Conservation (phyloP, 2,329 filamentous ascomycete species). For the Fusarium abutilonis region DNA sequence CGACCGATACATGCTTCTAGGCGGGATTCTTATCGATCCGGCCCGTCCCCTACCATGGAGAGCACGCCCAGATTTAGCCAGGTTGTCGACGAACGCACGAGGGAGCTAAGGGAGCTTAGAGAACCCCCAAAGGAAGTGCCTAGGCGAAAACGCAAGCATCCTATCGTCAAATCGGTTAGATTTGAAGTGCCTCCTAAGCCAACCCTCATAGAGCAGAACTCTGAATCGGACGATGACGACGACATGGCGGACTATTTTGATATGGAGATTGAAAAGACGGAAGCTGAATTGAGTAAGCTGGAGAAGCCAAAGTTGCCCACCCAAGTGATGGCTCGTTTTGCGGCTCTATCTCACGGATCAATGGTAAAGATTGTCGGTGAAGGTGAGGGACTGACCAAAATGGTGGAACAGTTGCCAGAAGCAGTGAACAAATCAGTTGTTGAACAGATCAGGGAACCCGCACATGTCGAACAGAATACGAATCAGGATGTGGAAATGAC, state of each 20-base stretch:
- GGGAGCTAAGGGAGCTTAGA: slow-evolving; percentile 22
- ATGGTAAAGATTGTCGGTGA: slow-evolving; percentile 60
- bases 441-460: slow-evolving; percentile 10
- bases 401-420: slow-evolving; percentile 56
- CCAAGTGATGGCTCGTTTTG: slow-evolving; percentile 58
- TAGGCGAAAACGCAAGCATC: slow-evolving; percentile 44
- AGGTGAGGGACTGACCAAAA: slow-evolving; percentile 54
- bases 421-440: slow-evolving; percentile 16
- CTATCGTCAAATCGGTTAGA: slow-evolving; percentile 48
- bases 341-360: slow-evolving; percentile 59
- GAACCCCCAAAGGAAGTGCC: slow-evolving; percentile 26
- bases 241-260: slow-evolving; percentile 67
- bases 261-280: slow-evolving; percentile 62
- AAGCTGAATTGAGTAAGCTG: slow-evolving; percentile 60
- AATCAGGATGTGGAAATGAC: slow-evolving; percentile 35
- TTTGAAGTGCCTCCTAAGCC: slow-evolving; percentile 55
- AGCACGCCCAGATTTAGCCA: slow-evolving; percentile 30
- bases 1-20: slow-evolving; percentile 27
- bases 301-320: slow-evolving; percentile 53
- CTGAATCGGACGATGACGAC: slow-evolving; percentile 67
- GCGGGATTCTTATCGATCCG: slow-evolving; percentile 30
- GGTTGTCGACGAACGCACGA: slow-evolving; percentile 16
- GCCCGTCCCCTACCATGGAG: slow-evolving; percentile 42
- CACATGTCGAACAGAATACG: slow-evolving; percentile 5
- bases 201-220: slow-evolving; percentile 47